Evolutionary conservation across 2,329 filamentous ascomycete genomes (phyloP).

Genomic region (Falciphora oryzae): DNA sequence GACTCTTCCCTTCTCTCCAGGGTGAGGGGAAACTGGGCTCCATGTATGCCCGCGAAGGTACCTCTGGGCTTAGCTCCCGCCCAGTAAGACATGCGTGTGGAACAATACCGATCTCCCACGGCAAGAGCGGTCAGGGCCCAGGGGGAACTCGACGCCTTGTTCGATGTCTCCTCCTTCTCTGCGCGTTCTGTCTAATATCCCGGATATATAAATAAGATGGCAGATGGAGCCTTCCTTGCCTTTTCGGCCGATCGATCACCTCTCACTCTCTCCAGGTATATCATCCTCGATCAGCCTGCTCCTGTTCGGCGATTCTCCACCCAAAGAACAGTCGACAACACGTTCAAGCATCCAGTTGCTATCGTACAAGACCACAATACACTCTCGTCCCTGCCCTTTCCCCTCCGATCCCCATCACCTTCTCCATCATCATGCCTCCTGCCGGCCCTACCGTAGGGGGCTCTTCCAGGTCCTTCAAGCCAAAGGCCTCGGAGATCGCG

Average conservation of each 20-base stretch:
- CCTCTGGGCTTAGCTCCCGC: background rate
- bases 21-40: background rate
- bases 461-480: conserved; percentile 38
- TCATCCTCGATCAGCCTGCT: background rate
- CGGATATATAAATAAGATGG: background rate
- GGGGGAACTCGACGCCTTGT: background rate
- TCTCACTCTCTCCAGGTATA: background rate
- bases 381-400: background rate
- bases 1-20: background rate
- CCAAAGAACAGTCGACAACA: background rate
- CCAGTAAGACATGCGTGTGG: background rate
- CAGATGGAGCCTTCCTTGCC: background rate
- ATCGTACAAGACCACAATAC: background rate
- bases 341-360: background rate
- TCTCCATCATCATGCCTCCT: conserved; percentile 1
- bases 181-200: background rate
- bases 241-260: background rate
- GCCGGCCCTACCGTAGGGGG: conserved; percentile 11
- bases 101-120: background rate
- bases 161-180: background rate
- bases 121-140: background rate
- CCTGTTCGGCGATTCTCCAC: background rate
- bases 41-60: background rate
- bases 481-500: conserved; percentile 64
- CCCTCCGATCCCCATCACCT: background rate